phyloP scores from a whole-genome alignment of 2,329 filamentous ascomycete species.

The Ophiostoma piceae region DNA sequence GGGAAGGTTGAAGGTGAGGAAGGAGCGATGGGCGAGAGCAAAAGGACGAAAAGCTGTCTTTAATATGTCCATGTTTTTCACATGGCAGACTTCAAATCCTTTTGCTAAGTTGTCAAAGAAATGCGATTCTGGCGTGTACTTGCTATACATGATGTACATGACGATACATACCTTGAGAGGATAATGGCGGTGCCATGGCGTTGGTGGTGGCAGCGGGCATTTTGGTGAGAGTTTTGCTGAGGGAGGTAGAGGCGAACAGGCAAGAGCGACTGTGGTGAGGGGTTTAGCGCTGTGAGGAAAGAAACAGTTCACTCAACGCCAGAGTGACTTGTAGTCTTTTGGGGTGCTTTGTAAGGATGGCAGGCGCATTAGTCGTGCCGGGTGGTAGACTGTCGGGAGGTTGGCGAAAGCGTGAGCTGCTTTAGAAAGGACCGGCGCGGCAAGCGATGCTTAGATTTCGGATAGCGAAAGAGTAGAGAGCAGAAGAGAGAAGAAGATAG shows the following conservation, averaged over 20 bases:
- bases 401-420: neutral
- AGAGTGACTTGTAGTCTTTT: neutral
- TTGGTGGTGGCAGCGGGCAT: constrained; percentile 23
- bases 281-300: neutral
- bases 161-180: constrained; percentile 32
- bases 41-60: neutral
- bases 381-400: neutral
- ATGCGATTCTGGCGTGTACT: neutral
- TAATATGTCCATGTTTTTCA: neutral
- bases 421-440: neutral
- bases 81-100: no score
- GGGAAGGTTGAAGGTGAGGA: neutral
- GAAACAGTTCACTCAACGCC: constrained; percentile 3
- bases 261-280: neutral
- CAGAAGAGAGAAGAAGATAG: neutral
- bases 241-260: neutral
- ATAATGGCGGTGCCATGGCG: constrained; percentile 32
- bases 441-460: neutral
- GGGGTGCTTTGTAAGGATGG: neutral
- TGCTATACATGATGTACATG: no score
- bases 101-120: no score
- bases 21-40: neutral
- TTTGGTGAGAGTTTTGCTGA: neutral
- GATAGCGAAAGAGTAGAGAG: no score
- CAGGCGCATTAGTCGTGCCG: constrained; percentile 12